Conservation (phyloP, 2,329 filamentous ascomycete genomes). For the Colletotrichum spinosum region DNA sequence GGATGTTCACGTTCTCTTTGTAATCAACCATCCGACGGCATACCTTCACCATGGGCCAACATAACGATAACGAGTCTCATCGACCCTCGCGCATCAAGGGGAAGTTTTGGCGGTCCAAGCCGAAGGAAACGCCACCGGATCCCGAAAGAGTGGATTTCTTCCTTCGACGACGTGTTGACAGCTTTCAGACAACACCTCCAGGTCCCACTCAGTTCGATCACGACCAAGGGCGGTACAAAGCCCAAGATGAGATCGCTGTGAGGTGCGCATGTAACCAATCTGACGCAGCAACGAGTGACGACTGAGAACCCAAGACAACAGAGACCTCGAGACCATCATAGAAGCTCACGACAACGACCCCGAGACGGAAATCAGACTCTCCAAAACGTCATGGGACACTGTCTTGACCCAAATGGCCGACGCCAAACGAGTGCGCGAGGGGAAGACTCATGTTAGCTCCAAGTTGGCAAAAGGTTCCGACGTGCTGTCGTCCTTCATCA, state of each 20-base stretch:
- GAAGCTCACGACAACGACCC: neutral
- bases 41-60: neutral
- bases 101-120: neutral
- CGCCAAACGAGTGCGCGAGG: neutral
- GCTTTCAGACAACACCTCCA: neutral
- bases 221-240: neutral
- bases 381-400: neutral
- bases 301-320: neutral
- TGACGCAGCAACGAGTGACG: neutral
- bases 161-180: neutral
- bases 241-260: neutral
- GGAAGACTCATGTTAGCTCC: neutral
- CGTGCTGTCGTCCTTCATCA: neutral
- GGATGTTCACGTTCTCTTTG: no score
- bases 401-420: neutral
- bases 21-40: no score
- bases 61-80: neutral
- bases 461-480: neutral
- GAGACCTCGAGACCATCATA: slow-evolving; percentile 1
- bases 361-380: neutral
- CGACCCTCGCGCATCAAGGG: neutral
- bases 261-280: neutral
- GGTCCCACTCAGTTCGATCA: neutral
- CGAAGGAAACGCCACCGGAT: neutral
- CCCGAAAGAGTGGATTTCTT: neutral